A percentile compares a stretch with the other conserved stretches of the same genome.
phyloP scores from a whole-genome alignment of 1,284 basidiomycete species.

The Mycena sp. region DNA sequence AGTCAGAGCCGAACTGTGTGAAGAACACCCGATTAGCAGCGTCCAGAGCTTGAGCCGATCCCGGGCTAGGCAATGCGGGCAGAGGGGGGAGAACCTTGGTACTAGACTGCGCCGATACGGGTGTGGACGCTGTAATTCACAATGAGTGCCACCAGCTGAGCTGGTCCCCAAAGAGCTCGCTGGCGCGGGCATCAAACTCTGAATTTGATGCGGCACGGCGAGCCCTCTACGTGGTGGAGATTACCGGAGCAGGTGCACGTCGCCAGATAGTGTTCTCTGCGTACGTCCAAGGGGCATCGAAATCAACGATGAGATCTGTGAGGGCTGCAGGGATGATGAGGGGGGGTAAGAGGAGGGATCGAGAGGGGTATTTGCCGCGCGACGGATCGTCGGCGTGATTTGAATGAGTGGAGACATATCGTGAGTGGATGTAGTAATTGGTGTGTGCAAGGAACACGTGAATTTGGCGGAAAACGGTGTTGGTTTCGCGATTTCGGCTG shows the following conservation, averaged over 20 bases:
- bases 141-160: too few species aligned
- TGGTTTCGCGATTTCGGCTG: slow-evolving; percentile 42
- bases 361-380: not conserved
- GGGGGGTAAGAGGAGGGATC: not conserved
- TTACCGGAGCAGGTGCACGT: too few species aligned
- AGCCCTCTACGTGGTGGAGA: too few species aligned
- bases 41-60: slow-evolving; percentile 6
- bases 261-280: not conserved
- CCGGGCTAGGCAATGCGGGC: not conserved
- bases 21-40: not conserved
- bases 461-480: slow-evolving; percentile 36
- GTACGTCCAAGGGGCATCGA: slow-evolving; percentile 26
- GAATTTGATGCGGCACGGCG: not conserved
- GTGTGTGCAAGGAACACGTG: slow-evolving; percentile 6
- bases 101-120: not conserved
- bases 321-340: not conserved
- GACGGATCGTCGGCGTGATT: slow-evolving; percentile 26
- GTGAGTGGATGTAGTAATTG: not conserved
- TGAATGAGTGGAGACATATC: too few species aligned
- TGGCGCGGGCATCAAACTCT: too few species aligned
- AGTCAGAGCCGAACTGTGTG: not conserved
- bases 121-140: not conserved
- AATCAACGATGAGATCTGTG: slow-evolving; percentile 21
- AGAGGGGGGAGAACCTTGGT: not conserved
- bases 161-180: too few species aligned